Evolutionary conservation across 805 yeast species (phyloP), one percentile per base, ranked within the genome.

Genomic region (Cyberlindnera mycetangii): DNA sequence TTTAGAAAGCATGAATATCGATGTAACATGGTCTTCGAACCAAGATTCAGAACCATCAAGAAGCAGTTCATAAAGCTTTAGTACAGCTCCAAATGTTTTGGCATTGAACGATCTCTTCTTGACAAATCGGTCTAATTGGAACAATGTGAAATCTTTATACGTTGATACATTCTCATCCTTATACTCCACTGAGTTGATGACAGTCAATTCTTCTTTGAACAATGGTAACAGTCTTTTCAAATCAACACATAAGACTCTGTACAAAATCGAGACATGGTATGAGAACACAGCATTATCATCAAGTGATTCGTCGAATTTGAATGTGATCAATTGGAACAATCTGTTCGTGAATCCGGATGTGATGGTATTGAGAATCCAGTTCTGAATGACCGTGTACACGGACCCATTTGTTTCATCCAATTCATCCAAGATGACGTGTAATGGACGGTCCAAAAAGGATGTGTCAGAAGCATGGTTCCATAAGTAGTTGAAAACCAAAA

Each of bases 401-500:
- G 76, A 72, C 10, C 68, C 69, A 34, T 70, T 74, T 5, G 66
- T 61, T 38, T 66, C 69, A 37, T 62, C 61, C 17, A 85, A 60
- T 33, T 79, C 84, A 58, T 89, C 96, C 27, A 90, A 61, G 15
- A 87, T 66, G 1, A 87, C 59, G 48, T 81, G 78, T 6, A 89
- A 60, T 0, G 96, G 93, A 50, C 83, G 71, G 7, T 74, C 66
- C 11, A 89, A 65, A 41, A 68, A 62, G 3, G 60, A 50, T 4
- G 65, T 55, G 30, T 80, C 87, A 35, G 72, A 75, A 0, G 92
- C 74, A 54, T 86, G 92, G 3, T 72, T 71, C 97, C 97, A 92
- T 5, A 90, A 59, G 8, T 78, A 72, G 40, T 79, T 72, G 50
- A 88, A 75, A 0, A 85, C 83, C 15, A 68, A 61, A 1, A 83